A percentile compares a stretch with the other conserved stretches of the same genome.
phyloP scores from a whole-genome alignment of 768 basidiomycete genomes.

The Naganishia friedmannii region DNA sequence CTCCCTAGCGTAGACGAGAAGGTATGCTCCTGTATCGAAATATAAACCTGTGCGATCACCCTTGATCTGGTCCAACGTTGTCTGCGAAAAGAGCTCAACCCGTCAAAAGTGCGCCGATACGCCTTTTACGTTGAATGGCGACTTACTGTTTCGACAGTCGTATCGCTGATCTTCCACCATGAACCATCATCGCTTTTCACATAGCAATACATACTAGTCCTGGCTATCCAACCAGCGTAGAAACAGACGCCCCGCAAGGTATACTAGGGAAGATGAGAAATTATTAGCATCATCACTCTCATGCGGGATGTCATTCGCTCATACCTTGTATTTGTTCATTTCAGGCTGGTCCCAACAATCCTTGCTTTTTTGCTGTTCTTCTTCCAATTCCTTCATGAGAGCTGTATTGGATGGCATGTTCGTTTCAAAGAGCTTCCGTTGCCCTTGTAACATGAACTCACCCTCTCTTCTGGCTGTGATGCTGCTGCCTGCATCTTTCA shows the following conservation, averaged over 20 bases:
- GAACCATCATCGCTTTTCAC: background rate
- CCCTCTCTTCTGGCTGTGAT: slow-evolving; percentile 8
- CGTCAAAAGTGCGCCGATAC: background rate
- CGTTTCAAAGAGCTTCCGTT: background rate
- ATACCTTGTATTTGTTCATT: slow-evolving; percentile 10
- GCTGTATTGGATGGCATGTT: background rate
- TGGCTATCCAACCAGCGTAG: slow-evolving; percentile 20
- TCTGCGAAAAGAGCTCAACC: background rate
- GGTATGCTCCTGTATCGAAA: slow-evolving; percentile 18
- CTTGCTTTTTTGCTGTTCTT: slow-evolving; percentile 14
- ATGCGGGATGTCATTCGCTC: background rate
- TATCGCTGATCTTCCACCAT: slow-evolving; percentile 21
- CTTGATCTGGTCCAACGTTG: slow-evolving; percentile 14
- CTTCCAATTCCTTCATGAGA: background rate
- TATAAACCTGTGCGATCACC: slow-evolving; percentile 12
- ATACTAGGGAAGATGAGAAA: background rate
- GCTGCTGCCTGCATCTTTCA: background rate
- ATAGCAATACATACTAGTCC: slow-evolving; percentile 23
- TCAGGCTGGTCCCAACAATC: slow-evolving; percentile 18
- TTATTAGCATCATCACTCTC: background rate
- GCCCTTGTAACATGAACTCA: background rate
- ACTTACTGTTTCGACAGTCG: slow-evolving; percentile 12
- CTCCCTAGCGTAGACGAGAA: slow-evolving; percentile 14
- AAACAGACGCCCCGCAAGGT: slow-evolving; percentile 18
- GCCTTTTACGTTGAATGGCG: background rate